A percentile compares a stretch with the other conserved stretches of the same genome.
These are phyloP conservation scores for Tulasnella sp. DNA, from an alignment of 768 basidiomycete genomes.

Conservation along the genomic window DNA sequence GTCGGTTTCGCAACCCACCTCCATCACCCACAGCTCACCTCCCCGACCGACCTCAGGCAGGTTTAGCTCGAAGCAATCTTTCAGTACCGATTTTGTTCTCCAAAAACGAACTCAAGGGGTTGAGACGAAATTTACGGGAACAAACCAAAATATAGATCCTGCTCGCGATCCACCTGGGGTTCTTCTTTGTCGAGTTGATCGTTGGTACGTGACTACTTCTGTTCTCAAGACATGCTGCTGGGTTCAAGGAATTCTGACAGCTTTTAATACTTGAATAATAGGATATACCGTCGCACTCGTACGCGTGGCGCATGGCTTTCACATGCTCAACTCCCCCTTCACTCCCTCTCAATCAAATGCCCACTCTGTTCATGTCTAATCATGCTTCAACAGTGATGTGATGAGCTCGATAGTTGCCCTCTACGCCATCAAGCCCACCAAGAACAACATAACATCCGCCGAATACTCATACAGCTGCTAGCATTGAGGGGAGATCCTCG, in stretches of 20 bases:
- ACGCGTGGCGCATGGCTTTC: slow-evolving; percentile 92
- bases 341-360: not conserved
- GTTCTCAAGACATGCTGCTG: no score
- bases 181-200: slow-evolving; percentile 77
- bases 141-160: slow-evolving; percentile 60
- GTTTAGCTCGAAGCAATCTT: not conserved
- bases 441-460: slow-evolving; percentile 47
- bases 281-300: slow-evolving; percentile 95
- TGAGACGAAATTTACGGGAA: not conserved
- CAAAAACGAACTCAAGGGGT: no score
- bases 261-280: slow-evolving; percentile 32
- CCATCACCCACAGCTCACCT: not conserved
- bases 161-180: slow-evolving; percentile 73
- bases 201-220: slow-evolving; percentile 16
- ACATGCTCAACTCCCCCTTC: slow-evolving; percentile 85
- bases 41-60: not conserved
- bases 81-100: not conserved
- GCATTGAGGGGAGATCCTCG: slow-evolving; percentile 95
- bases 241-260: slow-evolving; percentile 4
- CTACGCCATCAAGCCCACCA: slow-evolving; percentile 86
- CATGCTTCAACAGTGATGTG: slow-evolving; percentile 70
- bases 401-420: slow-evolving; percentile 91
- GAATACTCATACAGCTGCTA: slow-evolving; percentile 98
- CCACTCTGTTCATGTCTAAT: not conserved
- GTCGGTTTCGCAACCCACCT: not conserved